A percentile compares a stretch with the other conserved stretches of the same genome.
phyloP scores from a whole-genome alignment of 306 rosid species.

The Sindora glabra region DNA sequence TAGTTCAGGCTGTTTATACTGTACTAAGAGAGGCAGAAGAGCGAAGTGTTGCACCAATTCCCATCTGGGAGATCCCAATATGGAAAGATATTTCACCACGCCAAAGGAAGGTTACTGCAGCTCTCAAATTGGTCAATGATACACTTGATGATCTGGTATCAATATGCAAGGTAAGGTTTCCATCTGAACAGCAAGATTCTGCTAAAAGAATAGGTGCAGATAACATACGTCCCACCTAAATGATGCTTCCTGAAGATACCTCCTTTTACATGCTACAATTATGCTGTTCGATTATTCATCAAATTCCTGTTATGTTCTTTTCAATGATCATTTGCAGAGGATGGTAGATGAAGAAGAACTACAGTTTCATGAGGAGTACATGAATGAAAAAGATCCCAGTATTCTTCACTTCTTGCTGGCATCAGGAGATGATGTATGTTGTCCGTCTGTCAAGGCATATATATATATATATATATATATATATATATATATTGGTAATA shows the following conservation, averaged over 20 bases:
- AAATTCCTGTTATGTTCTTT: neutral
- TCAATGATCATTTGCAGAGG: constrained; percentile 51
- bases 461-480: too few species aligned
- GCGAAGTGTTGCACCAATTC: constrained; percentile 86
- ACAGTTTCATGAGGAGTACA: constrained; percentile 91
- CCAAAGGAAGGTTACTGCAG: constrained; percentile 69
- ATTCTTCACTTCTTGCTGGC: constrained; percentile 95
- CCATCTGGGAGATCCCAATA: constrained; percentile 88
- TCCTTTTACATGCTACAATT: neutral
- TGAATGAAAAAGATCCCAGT: constrained; percentile 95
- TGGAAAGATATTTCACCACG: constrained; percentile 98
- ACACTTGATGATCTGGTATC: constrained; percentile 72
- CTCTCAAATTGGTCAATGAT: constrained; percentile 79
- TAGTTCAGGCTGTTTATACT: constrained; percentile 87
- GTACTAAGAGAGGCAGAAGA: constrained; percentile 96
- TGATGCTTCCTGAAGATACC: neutral
- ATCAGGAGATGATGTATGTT: constrained; percentile 85
- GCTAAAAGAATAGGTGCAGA: neutral
- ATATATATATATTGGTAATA: too few species aligned
- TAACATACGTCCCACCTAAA: neutral
- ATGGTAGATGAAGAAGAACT: constrained; percentile 97
- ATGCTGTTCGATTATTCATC: constrained; percentile 5
- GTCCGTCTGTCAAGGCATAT: constrained; percentile 4
- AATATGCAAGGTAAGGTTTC: constrained; percentile 75
- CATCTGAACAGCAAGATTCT: constrained; percentile 4